Evolutionary conservation across 495 filamentous ascomycete species (phyloP), one percentile per base, ranked within the genome.

Genomic region (Aspergillus incahuasiensis): DNA sequence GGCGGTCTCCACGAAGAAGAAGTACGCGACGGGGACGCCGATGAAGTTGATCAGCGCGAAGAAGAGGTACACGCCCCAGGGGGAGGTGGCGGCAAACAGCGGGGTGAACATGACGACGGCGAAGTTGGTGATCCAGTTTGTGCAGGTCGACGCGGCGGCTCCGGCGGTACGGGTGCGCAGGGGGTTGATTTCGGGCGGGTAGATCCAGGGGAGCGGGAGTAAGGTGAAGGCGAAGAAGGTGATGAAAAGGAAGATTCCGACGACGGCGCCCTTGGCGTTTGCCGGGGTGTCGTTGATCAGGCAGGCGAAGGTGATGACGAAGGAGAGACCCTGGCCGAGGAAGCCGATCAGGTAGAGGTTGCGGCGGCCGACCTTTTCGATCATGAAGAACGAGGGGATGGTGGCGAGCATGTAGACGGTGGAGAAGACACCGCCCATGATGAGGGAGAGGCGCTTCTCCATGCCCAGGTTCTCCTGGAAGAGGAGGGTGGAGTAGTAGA

Each of bases 401-500:
- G 71, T 71, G 1, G 77, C 22, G 55, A 91, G 81, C 13, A 86
- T 75, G 65, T 95, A 92, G 28, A 91, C 83, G 20, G 90, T 79
- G 76, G 89, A 86, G 74, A 90, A 91, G 38, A 91, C 80, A 64
- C 89, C 89, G 34, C 88, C 89, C 6, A 92, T 72, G 13, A 92
- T 73, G 11, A 92, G 67, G 13, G 83, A 78, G 59, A 91, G 76
- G 51, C 80, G 79, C 57, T 85, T 78, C 0, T 63, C 67, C 58
- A 80, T 72, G 18, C 70, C 57, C 58, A 92, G 82, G 18, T 82
- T 84, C 11, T 77, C 66, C 70, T 90, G 67, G 71, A 92, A 90
- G 0, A 94, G 79, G 39, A 91, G 79, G 0, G 88, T 87, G 57
- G 88, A 87, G 71, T 87, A 92, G 77, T 94, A 94, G 64, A 91